A percentile compares a stretch with the other conserved stretches of the same genome.
Evolutionary conservation across 306 rosid genomes (phyloP).

Genomic region (Rosa lucieae): DNA sequence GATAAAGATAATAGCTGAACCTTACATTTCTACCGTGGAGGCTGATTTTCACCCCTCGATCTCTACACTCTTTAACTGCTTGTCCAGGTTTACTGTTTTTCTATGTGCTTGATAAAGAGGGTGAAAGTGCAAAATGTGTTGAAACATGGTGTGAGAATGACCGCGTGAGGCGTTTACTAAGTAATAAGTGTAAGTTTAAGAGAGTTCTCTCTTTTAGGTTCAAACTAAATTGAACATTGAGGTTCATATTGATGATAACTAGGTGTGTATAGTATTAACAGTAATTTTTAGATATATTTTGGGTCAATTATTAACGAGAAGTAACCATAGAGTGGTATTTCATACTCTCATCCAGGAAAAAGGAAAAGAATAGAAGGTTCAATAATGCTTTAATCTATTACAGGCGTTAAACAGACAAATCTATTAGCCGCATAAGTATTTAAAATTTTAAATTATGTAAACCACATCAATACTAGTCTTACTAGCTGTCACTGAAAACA

Average conservation of each 20-base stretch:
- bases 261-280: too few species aligned
- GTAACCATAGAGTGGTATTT: too few species aligned
- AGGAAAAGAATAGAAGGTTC: not conserved
- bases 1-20: not conserved
- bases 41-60: not conserved
- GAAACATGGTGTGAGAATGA: not conserved
- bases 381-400: too few species aligned
- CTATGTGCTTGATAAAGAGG: not conserved
- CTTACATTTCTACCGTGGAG: not conserved
- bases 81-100: not conserved
- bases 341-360: not conserved
- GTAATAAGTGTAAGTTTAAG: not conserved
- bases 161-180: not conserved
- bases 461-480: not conserved
- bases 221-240: not conserved
- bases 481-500: not conserved
- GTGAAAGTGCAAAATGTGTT: not conserved
- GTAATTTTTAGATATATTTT: too few species aligned
- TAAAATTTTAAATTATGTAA: not conserved
- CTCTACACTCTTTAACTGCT: not conserved
- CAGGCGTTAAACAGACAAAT: not conserved
- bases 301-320: too few species aligned
- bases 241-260: not conserved
- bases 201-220: not conserved
- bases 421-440: not conserved